phyloP scores from a whole-genome alignment of 257 asterid genomes.

The Nicotiana otophora region DNA sequence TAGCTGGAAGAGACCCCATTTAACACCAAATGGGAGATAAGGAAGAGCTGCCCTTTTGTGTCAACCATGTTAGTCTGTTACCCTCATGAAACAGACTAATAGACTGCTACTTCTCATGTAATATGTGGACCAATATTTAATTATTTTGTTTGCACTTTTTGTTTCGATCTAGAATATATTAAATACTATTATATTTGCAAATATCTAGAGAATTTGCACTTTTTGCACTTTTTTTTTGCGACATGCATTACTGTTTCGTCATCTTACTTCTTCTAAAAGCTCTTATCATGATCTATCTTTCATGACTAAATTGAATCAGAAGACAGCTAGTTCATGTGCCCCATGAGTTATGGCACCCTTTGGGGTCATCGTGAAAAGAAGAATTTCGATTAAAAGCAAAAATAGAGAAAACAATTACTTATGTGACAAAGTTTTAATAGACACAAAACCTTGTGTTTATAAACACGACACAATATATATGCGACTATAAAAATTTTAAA shows the following conservation, averaged over 20 bases:
- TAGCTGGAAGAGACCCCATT: not conserved
- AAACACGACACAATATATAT: too few species aligned
- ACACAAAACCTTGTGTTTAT: too few species aligned
- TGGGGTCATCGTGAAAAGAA: not conserved
- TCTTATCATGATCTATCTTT: not conserved
- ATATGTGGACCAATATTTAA: not conserved
- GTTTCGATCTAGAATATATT: not conserved
- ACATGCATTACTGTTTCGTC: not conserved
- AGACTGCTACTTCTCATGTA: not conserved
- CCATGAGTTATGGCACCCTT: not conserved
- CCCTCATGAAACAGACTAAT: not conserved
- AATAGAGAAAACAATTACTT: not conserved
- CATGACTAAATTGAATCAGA: not conserved
- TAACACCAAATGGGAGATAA: not conserved
- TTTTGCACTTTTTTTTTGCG: not conserved
- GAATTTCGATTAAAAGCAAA: not conserved
- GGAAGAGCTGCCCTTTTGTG: not conserved
- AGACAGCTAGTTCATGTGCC: not conserved
- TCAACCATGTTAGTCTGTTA: conserved; percentile 3
- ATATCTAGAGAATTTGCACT: not conserved
- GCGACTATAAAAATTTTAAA: too few species aligned
- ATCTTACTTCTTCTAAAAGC: not conserved
- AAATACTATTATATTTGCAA: too few species aligned
- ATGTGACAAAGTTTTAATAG: too few species aligned
- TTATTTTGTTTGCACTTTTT: not conserved